Evolutionary conservation across 805 yeast genomes (phyloP).

Genomic region (Candida vartiovaarae): DNA sequence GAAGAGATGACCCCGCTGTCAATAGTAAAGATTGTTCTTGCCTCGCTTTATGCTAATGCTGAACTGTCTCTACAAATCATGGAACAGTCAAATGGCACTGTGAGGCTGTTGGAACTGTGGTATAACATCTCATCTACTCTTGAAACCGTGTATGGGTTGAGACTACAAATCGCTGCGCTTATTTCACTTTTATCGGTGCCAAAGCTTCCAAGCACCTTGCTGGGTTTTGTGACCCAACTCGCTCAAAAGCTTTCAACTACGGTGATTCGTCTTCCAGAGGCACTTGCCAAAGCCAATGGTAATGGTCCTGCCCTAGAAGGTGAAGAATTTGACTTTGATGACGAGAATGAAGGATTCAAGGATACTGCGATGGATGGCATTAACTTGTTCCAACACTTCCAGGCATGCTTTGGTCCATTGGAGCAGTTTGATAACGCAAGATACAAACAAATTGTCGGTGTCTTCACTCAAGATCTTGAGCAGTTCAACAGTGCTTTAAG

Average conservation of each 20-base stretch:
- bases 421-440: conserved; percentile 39
- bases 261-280: conserved; percentile 60
- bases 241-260: conserved; percentile 44
- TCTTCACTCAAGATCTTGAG: neutral
- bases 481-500: neutral
- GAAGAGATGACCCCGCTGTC: conserved; percentile 29
- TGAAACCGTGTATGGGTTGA: conserved; percentile 69
- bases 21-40: conserved; percentile 52
- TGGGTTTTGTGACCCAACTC: conserved; percentile 38
- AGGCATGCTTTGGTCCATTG: conserved; percentile 42
- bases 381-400: conserved; percentile 62
- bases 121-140: conserved; percentile 42
- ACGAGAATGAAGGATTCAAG: conserved; percentile 70
- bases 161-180: conserved; percentile 62
- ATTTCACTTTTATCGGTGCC: conserved; percentile 41
- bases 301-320: conserved; percentile 41
- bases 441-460: conserved; percentile 29
- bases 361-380: conserved; percentile 74
- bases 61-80: conserved; percentile 44
- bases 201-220: conserved; percentile 31
- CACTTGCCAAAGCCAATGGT: conserved; percentile 59
- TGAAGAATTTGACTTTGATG: conserved; percentile 19
- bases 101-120: conserved; percentile 57
- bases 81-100: conserved; percentile 38
- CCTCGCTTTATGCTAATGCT: conserved; percentile 60